phyloP scores from a whole-genome alignment of 768 basidiomycete genomes.

The Mycena polygramma region DNA sequence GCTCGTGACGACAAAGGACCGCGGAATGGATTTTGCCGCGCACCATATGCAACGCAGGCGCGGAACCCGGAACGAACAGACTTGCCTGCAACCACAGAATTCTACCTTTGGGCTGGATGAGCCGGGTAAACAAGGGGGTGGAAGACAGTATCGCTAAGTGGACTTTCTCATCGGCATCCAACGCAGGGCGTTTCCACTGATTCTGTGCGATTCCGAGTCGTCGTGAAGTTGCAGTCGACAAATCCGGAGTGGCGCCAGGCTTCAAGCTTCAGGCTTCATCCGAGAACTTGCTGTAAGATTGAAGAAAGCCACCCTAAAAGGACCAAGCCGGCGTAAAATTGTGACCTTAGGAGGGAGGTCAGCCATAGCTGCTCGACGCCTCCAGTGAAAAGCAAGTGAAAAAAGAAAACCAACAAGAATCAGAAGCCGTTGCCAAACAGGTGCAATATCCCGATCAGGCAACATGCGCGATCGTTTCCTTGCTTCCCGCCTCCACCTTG shows the following conservation, averaged over 20 bases:
- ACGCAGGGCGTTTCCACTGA: conserved; percentile 87
- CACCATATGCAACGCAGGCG: background rate
- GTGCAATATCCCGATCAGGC: background rate
- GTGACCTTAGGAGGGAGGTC: conserved; percentile 27
- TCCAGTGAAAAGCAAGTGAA: background rate
- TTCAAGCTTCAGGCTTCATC: no score
- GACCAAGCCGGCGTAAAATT: conserved; percentile 6
- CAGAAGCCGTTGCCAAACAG: conserved; percentile 1
- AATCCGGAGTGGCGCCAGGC: conserved; percentile 84
- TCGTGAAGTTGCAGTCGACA: conserved; percentile 92
- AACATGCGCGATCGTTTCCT: background rate
- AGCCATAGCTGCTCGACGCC: background rate
- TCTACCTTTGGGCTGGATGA: conserved; percentile 89
- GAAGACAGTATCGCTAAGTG: background rate
- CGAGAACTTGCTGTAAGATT: conserved; percentile 49
- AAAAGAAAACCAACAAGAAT: background rate
- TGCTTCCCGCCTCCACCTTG: background rate
- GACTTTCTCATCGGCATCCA: conserved; percentile 99
- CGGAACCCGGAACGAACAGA: background rate
- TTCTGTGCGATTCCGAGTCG: conserved; percentile 96
- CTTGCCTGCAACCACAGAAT: conserved; percentile 97
- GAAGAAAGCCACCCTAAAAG: conserved; percentile 1
- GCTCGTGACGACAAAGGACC: conserved; percentile 17
- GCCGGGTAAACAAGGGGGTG: conserved; percentile 20
- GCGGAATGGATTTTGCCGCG: background rate